Evolutionary conservation across 2,329 filamentous ascomycete genomes (phyloP).

Genomic region (Penicillium griseofulvum): DNA sequence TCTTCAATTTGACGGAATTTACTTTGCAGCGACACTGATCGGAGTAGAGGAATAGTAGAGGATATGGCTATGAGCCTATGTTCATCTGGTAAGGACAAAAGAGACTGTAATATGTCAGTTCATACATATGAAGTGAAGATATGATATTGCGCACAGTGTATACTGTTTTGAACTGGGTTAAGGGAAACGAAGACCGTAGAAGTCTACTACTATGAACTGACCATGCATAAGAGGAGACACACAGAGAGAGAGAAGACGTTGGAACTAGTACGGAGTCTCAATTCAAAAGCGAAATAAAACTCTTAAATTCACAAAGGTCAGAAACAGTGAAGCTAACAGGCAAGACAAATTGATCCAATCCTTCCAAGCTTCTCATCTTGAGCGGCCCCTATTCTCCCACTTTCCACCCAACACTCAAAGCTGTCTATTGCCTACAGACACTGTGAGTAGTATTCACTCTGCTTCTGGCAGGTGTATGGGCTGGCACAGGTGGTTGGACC

Average conservation of each 20-base stretch:
- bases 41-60: not conserved
- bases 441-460: conserved; percentile 41
- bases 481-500: conserved; percentile 35
- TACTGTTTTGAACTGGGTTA: no score
- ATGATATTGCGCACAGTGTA: no score
- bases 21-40: not conserved
- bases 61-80: not conserved
- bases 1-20: not conserved
- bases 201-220: no score
- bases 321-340: not conserved
- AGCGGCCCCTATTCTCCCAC: not conserved
- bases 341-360: not conserved
- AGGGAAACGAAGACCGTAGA: no score
- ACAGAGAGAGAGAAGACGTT: not conserved
- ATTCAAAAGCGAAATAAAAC: not conserved
- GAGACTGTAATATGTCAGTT: no score
- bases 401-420: no score
- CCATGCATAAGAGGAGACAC: not conserved
- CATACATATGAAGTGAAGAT: no score
- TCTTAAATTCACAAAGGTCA: not conserved
- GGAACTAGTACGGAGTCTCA: not conserved
- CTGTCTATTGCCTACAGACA: conserved; percentile 27
- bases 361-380: not conserved
- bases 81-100: no score
- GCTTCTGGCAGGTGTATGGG: conserved; percentile 33